Evolutionary conservation across 2,329 filamentous ascomycete genomes (phyloP), one percentile per base, ranked within the genome.

Genomic region (Sordariomycetes sp.): DNA sequence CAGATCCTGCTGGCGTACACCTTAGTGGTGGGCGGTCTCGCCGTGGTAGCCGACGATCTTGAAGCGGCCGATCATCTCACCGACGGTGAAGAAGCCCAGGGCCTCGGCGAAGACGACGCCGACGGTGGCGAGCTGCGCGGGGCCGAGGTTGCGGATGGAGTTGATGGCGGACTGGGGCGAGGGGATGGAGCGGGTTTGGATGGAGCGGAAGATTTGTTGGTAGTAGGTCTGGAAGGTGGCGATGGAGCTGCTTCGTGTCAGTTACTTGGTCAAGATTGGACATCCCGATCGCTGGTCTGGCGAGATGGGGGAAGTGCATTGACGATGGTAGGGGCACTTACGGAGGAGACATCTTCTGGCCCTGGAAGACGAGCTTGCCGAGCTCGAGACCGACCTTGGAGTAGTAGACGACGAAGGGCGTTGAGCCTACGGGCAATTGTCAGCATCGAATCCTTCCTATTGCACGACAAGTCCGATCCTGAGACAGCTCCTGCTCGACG

Each of bases 21-120:
- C 39, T 66, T 68, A 76, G 59, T 79, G 72, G 44, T 68, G 66
- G 48, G 70, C 71, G 42, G 60, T 55, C 57, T 84, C 76, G 55
- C 84, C 83, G 62, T 74, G 75, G 74, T 98, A 98, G 45, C 92
- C 92, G 49, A 98, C 72, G 49, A 98, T 62, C 82, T 98, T 96
- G 68, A 92, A 78, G 54, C 88, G 77, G 52, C 92, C 92, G 52
- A 98, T 79, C 62, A 98, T 96, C 74, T 96, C 88, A 45, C 92
- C 92, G 36, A 96, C 77, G 41, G 88, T 93, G 75, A 96, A 98
- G 76, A 98, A 98, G 41, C 92, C 92, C 46, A 98, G 65, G 33
- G 86, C 74, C 68, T 98, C 90, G 37, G 88, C 88, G 31, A 72
- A 64, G 42, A 95, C 68, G 39, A 98, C 83, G 48, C 83, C 85